These are phyloP conservation scores for Paraconiothyrium sp. DNA, from an alignment of 2,329 filamentous ascomycete genomes.

Conservation along the genomic window DNA sequence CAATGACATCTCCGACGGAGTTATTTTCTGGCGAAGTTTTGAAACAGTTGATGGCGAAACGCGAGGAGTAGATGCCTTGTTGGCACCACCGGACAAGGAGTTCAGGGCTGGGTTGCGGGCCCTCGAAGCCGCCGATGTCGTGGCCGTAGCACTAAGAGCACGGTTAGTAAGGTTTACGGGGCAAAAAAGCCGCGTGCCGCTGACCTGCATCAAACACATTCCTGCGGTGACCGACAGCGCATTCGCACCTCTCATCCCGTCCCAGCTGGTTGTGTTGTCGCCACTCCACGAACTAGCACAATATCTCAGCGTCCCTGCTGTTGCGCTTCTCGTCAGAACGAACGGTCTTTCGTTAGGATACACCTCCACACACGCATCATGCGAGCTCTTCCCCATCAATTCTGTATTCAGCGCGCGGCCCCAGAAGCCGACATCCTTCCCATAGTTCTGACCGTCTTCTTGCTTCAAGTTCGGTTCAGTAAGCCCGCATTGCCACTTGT, in stretches of 20 bases:
- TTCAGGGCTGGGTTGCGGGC: constrained; percentile 75
- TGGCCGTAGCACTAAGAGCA: constrained; percentile 71
- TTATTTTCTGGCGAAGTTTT: constrained; percentile 75
- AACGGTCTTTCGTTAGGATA: constrained; percentile 71
- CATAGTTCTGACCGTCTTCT: constrained; percentile 45
- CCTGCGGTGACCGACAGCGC: constrained; percentile 74
- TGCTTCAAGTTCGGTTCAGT: constrained; percentile 49
- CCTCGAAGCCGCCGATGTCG: constrained; percentile 80
- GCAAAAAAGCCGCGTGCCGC: constrained; percentile 7
- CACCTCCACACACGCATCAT: constrained; percentile 70
- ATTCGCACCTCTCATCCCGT: constrained; percentile 76
- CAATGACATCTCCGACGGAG: constrained; percentile 75
- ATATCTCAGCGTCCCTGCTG: constrained; percentile 74
- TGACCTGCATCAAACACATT: constrained; percentile 70
- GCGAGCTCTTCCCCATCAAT: constrained; percentile 74
- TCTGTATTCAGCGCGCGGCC: constrained; percentile 75
- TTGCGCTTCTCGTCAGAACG: constrained; percentile 75
- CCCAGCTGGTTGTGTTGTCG: constrained; percentile 79
- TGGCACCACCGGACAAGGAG: constrained; percentile 78
- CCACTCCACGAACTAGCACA: constrained; percentile 78
- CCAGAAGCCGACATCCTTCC: constrained; percentile 71
- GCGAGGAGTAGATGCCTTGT: constrained; percentile 72
- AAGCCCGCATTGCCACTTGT: constrained; percentile 71
- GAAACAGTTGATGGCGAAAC: constrained; percentile 82
- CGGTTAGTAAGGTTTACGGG: constrained; percentile 1